Conservation (phyloP, 2,329 filamentous ascomycete genomes). For the Cadophora gregata region DNA sequence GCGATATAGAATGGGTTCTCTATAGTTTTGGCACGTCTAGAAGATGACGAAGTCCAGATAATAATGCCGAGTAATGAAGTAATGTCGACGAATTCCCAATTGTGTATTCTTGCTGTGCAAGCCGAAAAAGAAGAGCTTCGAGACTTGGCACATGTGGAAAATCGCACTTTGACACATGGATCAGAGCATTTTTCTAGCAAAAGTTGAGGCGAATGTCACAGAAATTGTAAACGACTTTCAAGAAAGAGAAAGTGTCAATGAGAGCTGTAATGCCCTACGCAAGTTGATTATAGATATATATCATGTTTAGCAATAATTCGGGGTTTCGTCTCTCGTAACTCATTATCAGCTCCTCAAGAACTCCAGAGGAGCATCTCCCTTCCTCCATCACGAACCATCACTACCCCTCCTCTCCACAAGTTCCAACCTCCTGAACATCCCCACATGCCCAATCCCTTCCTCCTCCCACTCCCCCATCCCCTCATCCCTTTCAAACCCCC, state of each 20-base stretch:
- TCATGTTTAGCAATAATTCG: background rate
- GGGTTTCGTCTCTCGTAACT: background rate
- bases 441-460: slow-evolving; percentile 83
- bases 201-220: too few relatives aligned
- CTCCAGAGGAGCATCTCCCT: background rate
- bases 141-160: too few relatives aligned
- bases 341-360: background rate
- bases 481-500: slow-evolving; percentile 78
- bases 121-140: too few relatives aligned
- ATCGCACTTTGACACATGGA: too few relatives aligned
- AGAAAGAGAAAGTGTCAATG: background rate
- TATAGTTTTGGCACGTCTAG: background rate
- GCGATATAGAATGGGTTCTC: background rate
- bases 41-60: background rate
- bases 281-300: too few relatives aligned
- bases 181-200: too few relatives aligned
- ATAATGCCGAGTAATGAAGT: background rate
- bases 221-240: too few relatives aligned
- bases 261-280: too few relatives aligned
- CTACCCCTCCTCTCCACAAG: slow-evolving; percentile 30
- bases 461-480: slow-evolving; percentile 80
- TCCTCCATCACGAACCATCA: background rate
- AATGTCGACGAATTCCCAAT: background rate
- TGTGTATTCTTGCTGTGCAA: too few relatives aligned
- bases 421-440: slow-evolving; percentile 71